phyloP scores from a whole-genome alignment of 192 early-diverging fungal species.

The Backusella tarrabulga region DNA sequence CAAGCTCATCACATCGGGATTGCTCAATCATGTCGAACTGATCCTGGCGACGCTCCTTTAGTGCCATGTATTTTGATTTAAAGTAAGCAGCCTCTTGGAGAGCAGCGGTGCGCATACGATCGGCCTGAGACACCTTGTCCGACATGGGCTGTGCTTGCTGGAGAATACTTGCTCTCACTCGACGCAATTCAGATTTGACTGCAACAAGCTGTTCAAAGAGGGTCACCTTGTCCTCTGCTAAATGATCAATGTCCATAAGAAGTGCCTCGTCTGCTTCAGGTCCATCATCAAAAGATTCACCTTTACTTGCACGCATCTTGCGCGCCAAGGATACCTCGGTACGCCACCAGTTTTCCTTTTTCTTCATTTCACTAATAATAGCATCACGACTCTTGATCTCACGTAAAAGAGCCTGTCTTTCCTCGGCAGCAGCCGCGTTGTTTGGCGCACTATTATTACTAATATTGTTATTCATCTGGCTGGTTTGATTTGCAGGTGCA shows the following conservation, averaged over 20 bases:
- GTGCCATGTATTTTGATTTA: slow-evolving; percentile 52
- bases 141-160: slow-evolving; percentile 54
- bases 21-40: slow-evolving; percentile 42
- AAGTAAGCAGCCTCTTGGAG: slow-evolving; percentile 60
- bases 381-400: slow-evolving; percentile 39
- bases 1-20: slow-evolving; percentile 43
- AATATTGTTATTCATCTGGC: neutral
- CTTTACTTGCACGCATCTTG: slow-evolving; percentile 19
- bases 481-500: neutral
- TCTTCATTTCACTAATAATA: slow-evolving; percentile 36
- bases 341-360: slow-evolving; percentile 46
- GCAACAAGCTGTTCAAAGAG: slow-evolving; percentile 52
- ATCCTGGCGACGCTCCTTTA: slow-evolving; percentile 38
- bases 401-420: slow-evolving; percentile 24
- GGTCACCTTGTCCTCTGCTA: slow-evolving; percentile 46
- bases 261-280: slow-evolving; percentile 26
- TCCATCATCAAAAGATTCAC: slow-evolving; percentile 10
- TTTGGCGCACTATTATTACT: neutral
- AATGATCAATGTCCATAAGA: slow-evolving; percentile 37
- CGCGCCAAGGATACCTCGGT: slow-evolving; percentile 38
- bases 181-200: slow-evolving; percentile 53
- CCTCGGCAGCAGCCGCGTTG: neutral
- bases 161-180: slow-evolving; percentile 46
- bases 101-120: slow-evolving; percentile 52
- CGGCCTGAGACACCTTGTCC: slow-evolving; percentile 49